These are phyloP conservation scores for Xanthoparmelia taractica DNA, from an alignment of 495 filamentous ascomycete genomes.

Conservation along the genomic window DNA sequence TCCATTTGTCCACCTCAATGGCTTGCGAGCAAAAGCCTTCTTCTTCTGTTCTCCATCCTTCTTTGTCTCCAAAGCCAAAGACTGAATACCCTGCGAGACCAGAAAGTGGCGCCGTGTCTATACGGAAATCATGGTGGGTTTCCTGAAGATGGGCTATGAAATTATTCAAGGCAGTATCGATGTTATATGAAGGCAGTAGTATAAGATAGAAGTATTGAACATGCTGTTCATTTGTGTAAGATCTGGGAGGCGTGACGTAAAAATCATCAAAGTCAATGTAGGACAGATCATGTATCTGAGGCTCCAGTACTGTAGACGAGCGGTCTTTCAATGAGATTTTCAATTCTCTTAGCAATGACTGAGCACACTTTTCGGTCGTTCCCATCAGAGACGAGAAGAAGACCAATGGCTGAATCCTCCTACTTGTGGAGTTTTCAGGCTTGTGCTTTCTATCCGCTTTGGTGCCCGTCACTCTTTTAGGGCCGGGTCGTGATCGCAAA, in stretches of 20 bases:
- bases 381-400: constrained; percentile 85
- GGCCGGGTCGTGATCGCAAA: constrained; percentile 16
- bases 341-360: constrained; percentile 48
- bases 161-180: constrained; percentile 75
- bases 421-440: constrained; percentile 19
- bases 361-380: constrained; percentile 63
- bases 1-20: constrained; percentile 83
- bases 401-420: constrained; percentile 63
- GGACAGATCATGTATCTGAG: constrained; percentile 69
- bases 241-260: constrained; percentile 56
- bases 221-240: constrained; percentile 42
- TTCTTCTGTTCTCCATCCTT: constrained; percentile 82
- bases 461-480: constrained; percentile 34
- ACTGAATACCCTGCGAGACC: constrained; percentile 77
- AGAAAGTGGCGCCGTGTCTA: constrained; percentile 78
- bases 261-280: constrained; percentile 87
- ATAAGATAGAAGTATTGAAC: constrained; percentile 71
- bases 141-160: constrained; percentile 79
- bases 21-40: constrained; percentile 91
- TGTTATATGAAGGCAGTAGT: constrained; percentile 81
- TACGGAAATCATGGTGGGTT: constrained; percentile 91
- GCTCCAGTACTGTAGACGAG: constrained; percentile 41
- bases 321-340: constrained; percentile 31
- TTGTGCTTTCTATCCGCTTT: constrained; percentile 20
- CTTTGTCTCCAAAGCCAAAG: constrained; percentile 85